Evolutionary conservation across 306 rosid genomes (phyloP).

Genomic region (Glycine latifolia): DNA sequence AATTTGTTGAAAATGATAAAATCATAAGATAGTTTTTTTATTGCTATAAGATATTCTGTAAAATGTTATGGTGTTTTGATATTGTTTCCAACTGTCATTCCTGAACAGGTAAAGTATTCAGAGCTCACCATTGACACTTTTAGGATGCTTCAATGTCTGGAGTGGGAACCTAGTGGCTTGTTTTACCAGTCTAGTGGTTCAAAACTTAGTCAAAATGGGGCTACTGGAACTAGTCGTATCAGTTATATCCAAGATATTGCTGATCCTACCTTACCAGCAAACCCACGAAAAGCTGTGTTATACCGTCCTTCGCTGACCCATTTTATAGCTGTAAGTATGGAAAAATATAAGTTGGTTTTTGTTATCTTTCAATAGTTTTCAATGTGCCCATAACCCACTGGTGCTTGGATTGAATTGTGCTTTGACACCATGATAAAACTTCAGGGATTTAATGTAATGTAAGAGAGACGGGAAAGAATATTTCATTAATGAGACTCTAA

Average conservation of each 20-base stretch:
- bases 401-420: not conserved
- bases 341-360: conserved; percentile 11
- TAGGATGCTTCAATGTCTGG: conserved; percentile 96
- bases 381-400: not conserved
- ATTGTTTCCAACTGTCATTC: conserved; percentile 33
- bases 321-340: conserved; percentile 88
- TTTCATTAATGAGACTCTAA: too few relatives aligned
- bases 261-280: conserved; percentile 91
- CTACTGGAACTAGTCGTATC: conserved; percentile 64
- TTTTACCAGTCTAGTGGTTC: conserved; percentile 70
- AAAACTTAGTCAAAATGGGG: conserved; percentile 75
- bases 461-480: too few relatives aligned
- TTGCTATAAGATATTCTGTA: conserved; percentile 9
- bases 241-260: conserved; percentile 80
- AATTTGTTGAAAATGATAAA: conserved; percentile 18
- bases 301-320: conserved; percentile 86
- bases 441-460: too few relatives aligned
- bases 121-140: conserved; percentile 95
- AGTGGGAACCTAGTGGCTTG: conserved; percentile 97
- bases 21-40: conserved; percentile 1
- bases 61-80: conserved; percentile 36
- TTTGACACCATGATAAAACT: not conserved
- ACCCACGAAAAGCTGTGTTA: conserved; percentile 89
- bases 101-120: conserved; percentile 83
- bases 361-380: conserved; percentile 1